Base-by-base conservation (phyloP, 2,329 filamentous ascomycete species). In the Nemania sp. region DNA sequence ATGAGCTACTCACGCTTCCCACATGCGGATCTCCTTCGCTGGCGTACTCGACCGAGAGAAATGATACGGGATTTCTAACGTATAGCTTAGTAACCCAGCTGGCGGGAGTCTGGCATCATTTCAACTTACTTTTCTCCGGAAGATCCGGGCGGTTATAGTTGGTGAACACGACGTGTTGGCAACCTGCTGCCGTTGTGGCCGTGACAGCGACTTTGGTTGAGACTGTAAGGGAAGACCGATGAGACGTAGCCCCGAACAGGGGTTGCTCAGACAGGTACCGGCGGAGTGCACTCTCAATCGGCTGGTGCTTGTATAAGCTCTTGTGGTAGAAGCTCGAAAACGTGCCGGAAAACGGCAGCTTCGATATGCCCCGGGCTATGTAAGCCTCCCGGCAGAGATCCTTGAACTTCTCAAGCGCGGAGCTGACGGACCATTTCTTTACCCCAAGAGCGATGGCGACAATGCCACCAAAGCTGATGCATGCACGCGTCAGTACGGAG, bases 121-220 rank as follows among this genome's bases (percentile, higher is more conserved):
- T 25, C 3, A 11, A 48, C 59, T 50, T 60, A 72, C 71, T 67
- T 25, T 65, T 67, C 5, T 60, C 63, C 5, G 60, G 39, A 2
- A 65, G 54, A 48, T 74, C 72, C 5, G 68, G 71, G 1, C 72
- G 68, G 47, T 74, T 74, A 54, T 74, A 74, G 18, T 73, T 74
- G 9, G 72, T 69, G 51, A 74, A 71, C n/a, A 73, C 61, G 7
- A 73, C 70, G 48, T 67, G 48, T 55, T 72, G 67, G 21, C 64
- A 59, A 39, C 67, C 65, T 20, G 68, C 60, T 3, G 62, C 60
- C 0, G 63, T 67, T 32, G 67, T 65, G 15, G 71, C 68, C 1
- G 71, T 72, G 17, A 74, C 66, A 4, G 72, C 72, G 12, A 74
- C 71, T 42, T 66, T 73, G 1, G 65, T 67, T 1, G 71, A 71